Conservation (phyloP, 2,329 filamentous ascomycete species). For the Amylocarpus encephaloides region DNA sequence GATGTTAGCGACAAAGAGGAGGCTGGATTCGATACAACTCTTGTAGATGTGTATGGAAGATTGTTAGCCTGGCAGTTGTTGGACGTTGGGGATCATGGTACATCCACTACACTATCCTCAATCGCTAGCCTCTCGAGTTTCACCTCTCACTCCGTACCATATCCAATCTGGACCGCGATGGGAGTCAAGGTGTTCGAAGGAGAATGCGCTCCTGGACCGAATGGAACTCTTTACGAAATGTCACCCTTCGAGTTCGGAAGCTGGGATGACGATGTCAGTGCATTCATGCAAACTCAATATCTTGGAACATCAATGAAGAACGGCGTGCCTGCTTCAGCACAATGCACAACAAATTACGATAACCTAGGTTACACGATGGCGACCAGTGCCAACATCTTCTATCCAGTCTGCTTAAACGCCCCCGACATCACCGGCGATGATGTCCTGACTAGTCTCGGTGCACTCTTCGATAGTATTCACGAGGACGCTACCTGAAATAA, state of each 20-base stretch:
- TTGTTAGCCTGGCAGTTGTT: conserved; percentile 23
- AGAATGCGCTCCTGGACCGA: conserved; percentile 35
- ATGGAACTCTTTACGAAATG: conserved; percentile 60
- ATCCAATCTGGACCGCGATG: conserved; percentile 39
- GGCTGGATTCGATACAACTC: conserved; percentile 23
- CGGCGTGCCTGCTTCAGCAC: conserved; percentile 34
- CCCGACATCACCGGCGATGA: conserved; percentile 12
- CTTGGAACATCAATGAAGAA: conserved; percentile 52
- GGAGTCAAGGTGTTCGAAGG: conserved; percentile 33
- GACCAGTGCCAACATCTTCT: conserved; percentile 39
- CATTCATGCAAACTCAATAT: conserved; percentile 54
- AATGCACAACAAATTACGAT: conserved; percentile 43
- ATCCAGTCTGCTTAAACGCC: conserved; percentile 16
- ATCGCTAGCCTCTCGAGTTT: conserved; percentile 34
- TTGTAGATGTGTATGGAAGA: conserved; percentile 23
- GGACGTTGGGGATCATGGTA: conserved; percentile 11
- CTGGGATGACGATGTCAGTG: conserved; percentile 53
- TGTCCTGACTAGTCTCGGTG: conserved; percentile 23
- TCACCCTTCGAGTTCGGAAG: conserved; percentile 60
- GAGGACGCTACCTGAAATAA: conserved; percentile 28
- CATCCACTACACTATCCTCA: conserved; percentile 20
- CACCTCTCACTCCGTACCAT: conserved; percentile 35
- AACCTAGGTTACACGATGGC: conserved; percentile 43
- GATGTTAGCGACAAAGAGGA: conserved; percentile 27
- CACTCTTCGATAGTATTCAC: conserved; percentile 29